phyloP scores from a whole-genome alignment of 768 basidiomycete species.

The Leccinum sublutescens region DNA sequence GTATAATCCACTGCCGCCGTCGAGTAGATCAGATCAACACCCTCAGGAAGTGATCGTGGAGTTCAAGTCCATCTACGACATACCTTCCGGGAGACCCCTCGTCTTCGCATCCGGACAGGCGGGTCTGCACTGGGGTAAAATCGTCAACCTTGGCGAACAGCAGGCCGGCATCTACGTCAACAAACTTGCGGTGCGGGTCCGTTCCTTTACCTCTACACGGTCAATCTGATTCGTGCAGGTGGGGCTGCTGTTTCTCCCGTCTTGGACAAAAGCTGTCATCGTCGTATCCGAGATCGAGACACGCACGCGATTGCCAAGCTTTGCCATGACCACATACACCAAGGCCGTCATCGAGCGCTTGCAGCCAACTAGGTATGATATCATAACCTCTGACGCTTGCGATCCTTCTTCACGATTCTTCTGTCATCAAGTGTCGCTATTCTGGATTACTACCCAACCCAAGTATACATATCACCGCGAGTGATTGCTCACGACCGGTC shows the following conservation, averaged over 20 bases:
- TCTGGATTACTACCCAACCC: constrained; percentile 52
- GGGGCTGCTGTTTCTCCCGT: constrained; percentile 48
- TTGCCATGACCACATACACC: constrained; percentile 50
- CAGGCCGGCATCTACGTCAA: constrained; percentile 46
- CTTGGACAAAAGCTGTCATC: constrained; percentile 46
- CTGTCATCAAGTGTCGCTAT: constrained; percentile 40
- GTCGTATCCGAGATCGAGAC: constrained; percentile 53
- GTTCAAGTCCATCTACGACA: constrained; percentile 36
- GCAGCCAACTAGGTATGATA: constrained; percentile 44
- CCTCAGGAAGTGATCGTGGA: constrained; percentile 31
- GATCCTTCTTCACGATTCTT: not conserved
- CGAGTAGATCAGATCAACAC: constrained; percentile 10
- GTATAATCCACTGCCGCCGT: constrained; percentile 39
- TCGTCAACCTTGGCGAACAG: constrained; percentile 53
- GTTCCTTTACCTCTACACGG: not conserved
- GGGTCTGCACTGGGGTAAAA: constrained; percentile 49
- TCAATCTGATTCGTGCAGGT: constrained; percentile 35
- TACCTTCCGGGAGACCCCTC: constrained; percentile 31
- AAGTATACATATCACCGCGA: constrained; percentile 43
- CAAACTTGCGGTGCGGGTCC: constrained; percentile 40
- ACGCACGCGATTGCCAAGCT: constrained; percentile 44
- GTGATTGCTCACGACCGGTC: constrained; percentile 40
- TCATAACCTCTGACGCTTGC: not conserved
- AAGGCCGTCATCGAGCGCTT: constrained; percentile 40
- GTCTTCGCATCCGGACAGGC: constrained; percentile 48